Conservation (phyloP, 208 protist genomes). For the Herpetomonas tarakana region DNA sequence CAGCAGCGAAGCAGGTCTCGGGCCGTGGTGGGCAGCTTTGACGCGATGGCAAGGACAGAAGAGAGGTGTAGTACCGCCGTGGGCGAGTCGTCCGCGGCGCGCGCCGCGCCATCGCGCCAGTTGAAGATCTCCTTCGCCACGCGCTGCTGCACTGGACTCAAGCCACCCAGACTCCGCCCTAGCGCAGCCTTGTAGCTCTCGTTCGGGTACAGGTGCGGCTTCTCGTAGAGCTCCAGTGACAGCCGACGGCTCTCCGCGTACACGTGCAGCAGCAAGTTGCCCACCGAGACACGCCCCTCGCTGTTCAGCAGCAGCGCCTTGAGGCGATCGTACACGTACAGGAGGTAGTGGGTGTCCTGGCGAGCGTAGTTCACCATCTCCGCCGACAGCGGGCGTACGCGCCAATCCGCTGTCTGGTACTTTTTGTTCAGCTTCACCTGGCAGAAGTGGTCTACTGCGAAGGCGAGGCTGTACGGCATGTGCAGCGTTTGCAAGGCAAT, state of each 20-base stretch:
- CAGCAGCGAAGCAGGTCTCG: conserved; percentile 71
- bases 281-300: conserved; percentile 68
- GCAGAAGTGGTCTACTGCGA: conserved; percentile 94
- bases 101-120: conserved; percentile 76
- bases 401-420: conserved; percentile 98
- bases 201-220: conserved; percentile 76
- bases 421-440: conserved; percentile 95
- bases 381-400: conserved; percentile 94
- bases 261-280: conserved; percentile 87
- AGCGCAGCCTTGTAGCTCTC: conserved; percentile 68
- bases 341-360: conserved; percentile 98
- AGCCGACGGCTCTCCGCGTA: conserved; percentile 78
- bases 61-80: conserved; percentile 77
- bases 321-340: conserved; percentile 96
- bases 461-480: conserved; percentile 90
- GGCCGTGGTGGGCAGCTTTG: conserved; percentile 75
- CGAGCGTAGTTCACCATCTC: conserved; percentile 97
- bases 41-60: conserved; percentile 72
- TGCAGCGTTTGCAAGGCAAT: conserved; percentile 94
- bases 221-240: conserved; percentile 91
- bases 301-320: conserved; percentile 73
- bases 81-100: conserved; percentile 81
- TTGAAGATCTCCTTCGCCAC: conserved; percentile 78
- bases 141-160: conserved; percentile 47
- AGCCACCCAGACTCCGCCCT: conserved; percentile 67